Evolutionary conservation across 208 protist species (phyloP).

Genomic region (Trypanosoma lewisi): DNA sequence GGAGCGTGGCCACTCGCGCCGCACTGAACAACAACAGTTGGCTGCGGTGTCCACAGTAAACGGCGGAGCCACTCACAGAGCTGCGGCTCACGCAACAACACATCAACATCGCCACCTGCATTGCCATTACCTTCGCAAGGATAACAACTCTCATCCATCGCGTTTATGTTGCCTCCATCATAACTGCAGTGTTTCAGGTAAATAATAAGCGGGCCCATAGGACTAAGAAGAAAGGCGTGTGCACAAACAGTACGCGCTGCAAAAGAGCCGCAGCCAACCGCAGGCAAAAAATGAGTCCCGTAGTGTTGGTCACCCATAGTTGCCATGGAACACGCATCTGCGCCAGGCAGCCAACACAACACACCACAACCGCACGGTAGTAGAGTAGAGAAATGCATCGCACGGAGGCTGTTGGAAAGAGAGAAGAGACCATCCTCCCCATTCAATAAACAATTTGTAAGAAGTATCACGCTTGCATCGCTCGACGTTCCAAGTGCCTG

Average conservation of each 20-base stretch:
- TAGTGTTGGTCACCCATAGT: not conserved
- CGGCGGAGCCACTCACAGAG: slow-evolving; percentile 4
- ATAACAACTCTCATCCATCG: not conserved
- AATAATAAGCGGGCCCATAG: slow-evolving; percentile 57
- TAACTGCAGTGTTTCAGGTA: slow-evolving; percentile 34
- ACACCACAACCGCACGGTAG: not conserved
- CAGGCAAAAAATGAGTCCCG: not conserved
- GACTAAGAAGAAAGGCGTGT: slow-evolving; percentile 59
- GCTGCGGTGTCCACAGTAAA: slow-evolving; percentile 2
- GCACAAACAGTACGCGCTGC: slow-evolving; percentile 31
- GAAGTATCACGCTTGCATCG: not conserved
- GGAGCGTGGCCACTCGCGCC: not conserved
- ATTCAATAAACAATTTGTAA: not conserved
- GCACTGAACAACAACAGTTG: slow-evolving; percentile 4
- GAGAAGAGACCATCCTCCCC: not conserved
- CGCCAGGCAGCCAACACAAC: not conserved
- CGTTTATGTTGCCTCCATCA: not conserved
- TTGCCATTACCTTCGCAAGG: not conserved
- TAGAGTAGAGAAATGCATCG: not conserved
- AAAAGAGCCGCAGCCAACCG: slow-evolving; percentile 52
- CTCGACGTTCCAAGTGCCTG: not conserved
- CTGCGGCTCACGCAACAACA: not conserved
- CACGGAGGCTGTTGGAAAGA: not conserved
- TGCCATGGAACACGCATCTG: not conserved
- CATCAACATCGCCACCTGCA: not conserved